Evolutionary conservation across 371 early-diverging fungal species (phyloP), one percentile per base, ranked within the genome.

Genomic region (Mortierella sp.): DNA sequence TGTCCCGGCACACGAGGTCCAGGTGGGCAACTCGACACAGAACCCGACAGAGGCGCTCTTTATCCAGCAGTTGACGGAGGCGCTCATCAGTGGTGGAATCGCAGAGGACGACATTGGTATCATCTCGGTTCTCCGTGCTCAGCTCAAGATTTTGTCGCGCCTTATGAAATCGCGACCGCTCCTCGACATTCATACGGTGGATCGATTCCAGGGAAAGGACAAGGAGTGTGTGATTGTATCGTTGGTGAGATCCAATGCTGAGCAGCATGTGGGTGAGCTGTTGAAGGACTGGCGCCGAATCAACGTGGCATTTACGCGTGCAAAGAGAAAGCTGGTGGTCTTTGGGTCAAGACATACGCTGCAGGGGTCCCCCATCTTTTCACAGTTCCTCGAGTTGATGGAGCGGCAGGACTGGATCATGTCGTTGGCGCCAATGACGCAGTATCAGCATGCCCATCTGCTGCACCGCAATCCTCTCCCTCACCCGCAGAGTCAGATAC

Each of bases 221-320:
- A 97, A 97, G 89, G 95, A 94, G 1, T 95, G 95, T 82, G 95
- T 97, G 10, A 88, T 99, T 50, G 91, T 96, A 16, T 99, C 97
- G 42, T 92, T 97, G 76, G 99, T 97, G 68, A 94, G 98, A 58
- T 96, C 93, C 79, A 99, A 97, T 90, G 70, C 83, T 0, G 88
- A 91, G 5, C 90, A 89, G 71, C 94, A 93, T 75, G 96, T 94
- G 11, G 99, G 99, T 44, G 97, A 98, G 50, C 88, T 99, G 19
- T 87, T 99, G 58, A 90, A 92, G 76, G 98, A 98, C 82, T 97
- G 97, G 96, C 92, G 97, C 45, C 94, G 99, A 34, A 90, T 99
- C 79, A 99, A 99, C 87, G 99, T 99, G 14, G 99, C 99, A 0
- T 90, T 99, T 54, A 99, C 99, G 7, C 90, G 99, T 57, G 98